These are phyloP conservation scores for Cladophialophora psammophila DNA, from an alignment of 2,329 filamentous ascomycete genomes.

Conservation along the genomic window DNA sequence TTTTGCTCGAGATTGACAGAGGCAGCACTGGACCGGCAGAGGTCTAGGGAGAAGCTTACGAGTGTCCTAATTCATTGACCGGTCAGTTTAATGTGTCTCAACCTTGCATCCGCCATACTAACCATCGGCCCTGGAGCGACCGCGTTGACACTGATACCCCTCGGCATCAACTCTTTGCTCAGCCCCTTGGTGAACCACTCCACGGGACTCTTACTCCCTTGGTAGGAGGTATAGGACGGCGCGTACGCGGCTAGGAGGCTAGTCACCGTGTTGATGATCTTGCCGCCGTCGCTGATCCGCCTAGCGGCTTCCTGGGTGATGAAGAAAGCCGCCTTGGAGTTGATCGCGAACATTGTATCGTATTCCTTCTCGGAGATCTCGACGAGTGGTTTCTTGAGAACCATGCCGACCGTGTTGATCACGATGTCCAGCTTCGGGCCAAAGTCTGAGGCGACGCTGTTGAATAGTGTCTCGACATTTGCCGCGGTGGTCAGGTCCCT, in stretches of 20 bases:
- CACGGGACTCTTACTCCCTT: conserved; percentile 53
- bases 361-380: conserved; percentile 57
- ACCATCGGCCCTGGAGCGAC: conserved; percentile 52
- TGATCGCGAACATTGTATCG: conserved; percentile 58
- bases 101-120: conserved; percentile 30
- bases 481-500: conserved; percentile 53
- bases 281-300: conserved; percentile 55
- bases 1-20: neutral
- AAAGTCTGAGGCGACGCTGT: conserved; percentile 51
- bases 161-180: conserved; percentile 42
- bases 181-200: conserved; percentile 49
- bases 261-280: conserved; percentile 57
- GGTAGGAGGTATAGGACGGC: conserved; percentile 56
- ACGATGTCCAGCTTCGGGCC: conserved; percentile 56
- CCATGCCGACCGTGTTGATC: conserved; percentile 60
- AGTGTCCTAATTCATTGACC: conserved; percentile 13
- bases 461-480: conserved; percentile 53
- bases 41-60: conserved; percentile 6
- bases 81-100: neutral
- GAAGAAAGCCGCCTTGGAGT: conserved; percentile 57
- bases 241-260: conserved; percentile 57
- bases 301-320: conserved; percentile 54
- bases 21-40: neutral
- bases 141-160: conserved; percentile 49
- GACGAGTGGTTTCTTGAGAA: conserved; percentile 56